A percentile compares a stretch with the other conserved stretches of the same genome.
Conservation (phyloP, 176 grass and related monocot genomes). For the Hyparrhenia diplandra region DNA sequence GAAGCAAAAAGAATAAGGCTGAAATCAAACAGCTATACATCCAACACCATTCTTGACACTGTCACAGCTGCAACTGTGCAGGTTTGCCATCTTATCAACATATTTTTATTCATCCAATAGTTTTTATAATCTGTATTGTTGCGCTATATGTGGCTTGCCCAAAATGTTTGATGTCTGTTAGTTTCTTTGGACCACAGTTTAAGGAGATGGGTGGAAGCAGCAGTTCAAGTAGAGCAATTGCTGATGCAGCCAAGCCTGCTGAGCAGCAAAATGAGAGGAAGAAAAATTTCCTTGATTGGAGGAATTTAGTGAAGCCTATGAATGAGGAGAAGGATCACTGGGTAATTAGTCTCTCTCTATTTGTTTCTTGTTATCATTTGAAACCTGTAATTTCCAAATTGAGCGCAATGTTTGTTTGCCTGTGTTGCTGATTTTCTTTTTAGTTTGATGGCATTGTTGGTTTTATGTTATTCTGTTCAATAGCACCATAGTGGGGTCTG, state of each 20-base stretch:
- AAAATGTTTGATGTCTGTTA: slow-evolving; percentile 7
- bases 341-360: slow-evolving; percentile 42
- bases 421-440: background rate
- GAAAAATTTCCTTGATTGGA: slow-evolving; percentile 82
- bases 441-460: background rate
- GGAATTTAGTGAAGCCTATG: slow-evolving; percentile 83
- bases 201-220: slow-evolving; percentile 87
- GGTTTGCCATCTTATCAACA: slow-evolving; percentile 40
- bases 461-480: background rate
- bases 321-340: slow-evolving; percentile 98
- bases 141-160: background rate
- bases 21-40: slow-evolving; percentile 95
- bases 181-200: slow-evolving; percentile 42
- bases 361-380: background rate
- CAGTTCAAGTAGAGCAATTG: slow-evolving; percentile 46
- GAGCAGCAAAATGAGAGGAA: slow-evolving; percentile 77
- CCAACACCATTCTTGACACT: slow-evolving; percentile 87
- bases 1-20: slow-evolving; percentile 90
- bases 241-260: slow-evolving; percentile 53
- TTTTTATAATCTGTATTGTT: slow-evolving; percentile 12
- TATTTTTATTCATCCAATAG: background rate
- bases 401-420: background rate
- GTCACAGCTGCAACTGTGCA: slow-evolving; percentile 93
- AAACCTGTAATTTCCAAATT: background rate
- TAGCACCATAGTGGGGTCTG: background rate